Conservation (phyloP, 345 rosid species). For the Nasturtium officinale region DNA sequence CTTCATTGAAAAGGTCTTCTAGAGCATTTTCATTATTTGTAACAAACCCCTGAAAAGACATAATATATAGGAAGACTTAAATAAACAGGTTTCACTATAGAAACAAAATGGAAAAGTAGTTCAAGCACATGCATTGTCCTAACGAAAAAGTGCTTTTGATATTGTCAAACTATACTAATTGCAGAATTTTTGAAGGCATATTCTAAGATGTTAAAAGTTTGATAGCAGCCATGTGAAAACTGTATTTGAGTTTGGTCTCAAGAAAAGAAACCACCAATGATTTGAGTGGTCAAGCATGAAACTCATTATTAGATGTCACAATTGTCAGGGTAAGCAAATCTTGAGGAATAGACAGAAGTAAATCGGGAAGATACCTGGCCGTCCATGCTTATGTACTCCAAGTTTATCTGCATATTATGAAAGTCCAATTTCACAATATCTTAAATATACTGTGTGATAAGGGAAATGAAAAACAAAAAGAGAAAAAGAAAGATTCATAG, state of each 20-base stretch:
- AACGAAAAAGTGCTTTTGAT: too few relatives aligned
- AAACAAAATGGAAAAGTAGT: background rate
- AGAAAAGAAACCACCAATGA: conserved; percentile 23
- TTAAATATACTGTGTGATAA: conserved; percentile 10
- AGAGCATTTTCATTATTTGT: conserved; percentile 86
- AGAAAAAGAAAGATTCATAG: background rate
- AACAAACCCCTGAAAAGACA: conserved; percentile 61
- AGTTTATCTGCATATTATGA: conserved; percentile 78
- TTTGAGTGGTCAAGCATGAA: conserved; percentile 2
- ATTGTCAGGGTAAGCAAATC: conserved; percentile 2
- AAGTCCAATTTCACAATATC: background rate
- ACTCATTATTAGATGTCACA: conserved; percentile 1
- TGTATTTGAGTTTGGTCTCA: conserved; percentile 5
- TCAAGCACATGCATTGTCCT: background rate
- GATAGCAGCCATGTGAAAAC: background rate
- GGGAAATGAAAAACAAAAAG: background rate
- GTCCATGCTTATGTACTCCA: conserved; percentile 94
- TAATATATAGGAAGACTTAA: background rate
- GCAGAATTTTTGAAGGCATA: conserved; percentile 9
- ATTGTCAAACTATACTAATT: conserved; percentile 1
- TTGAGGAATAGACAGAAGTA: background rate
- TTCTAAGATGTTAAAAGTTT: conserved; percentile 2
- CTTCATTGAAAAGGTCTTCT: conserved; percentile 84
- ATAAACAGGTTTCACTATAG: background rate
- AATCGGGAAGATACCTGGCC: conserved; percentile 62